phyloP scores from a whole-genome alignment of 805 yeast genomes.

The Kuraishia borneana region DNA sequence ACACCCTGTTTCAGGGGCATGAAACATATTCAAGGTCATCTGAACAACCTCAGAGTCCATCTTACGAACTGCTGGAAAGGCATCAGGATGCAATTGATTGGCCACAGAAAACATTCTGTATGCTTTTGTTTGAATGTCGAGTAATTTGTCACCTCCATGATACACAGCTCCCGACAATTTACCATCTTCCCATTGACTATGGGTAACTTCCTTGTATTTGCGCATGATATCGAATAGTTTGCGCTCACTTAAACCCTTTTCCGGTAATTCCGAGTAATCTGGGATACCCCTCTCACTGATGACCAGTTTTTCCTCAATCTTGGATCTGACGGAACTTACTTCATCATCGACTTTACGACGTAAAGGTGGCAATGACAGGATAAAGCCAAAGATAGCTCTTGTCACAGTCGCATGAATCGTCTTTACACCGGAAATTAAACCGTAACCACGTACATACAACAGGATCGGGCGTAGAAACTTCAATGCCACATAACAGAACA shows the following conservation, averaged over 20 bases:
- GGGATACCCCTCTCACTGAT: constrained; percentile 33
- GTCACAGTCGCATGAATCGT: constrained; percentile 9
- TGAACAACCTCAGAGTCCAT: constrained; percentile 94
- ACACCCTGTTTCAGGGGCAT: constrained; percentile 55
- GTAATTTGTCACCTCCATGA: constrained; percentile 82
- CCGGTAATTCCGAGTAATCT: constrained; percentile 45
- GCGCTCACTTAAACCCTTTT: constrained; percentile 37
- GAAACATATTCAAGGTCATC: constrained; percentile 71
- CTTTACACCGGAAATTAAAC: constrained; percentile 20
- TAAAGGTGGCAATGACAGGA: constrained; percentile 40
- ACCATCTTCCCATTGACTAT: constrained; percentile 73
- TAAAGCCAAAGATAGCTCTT: constrained; percentile 14
- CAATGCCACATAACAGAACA: neutral
- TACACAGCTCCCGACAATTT: constrained; percentile 91
- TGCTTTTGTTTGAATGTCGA: constrained; percentile 65
- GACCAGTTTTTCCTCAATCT: constrained; percentile 49
- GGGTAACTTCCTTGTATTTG: constrained; percentile 36
- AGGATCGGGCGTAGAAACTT: neutral
- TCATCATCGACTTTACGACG: constrained; percentile 50
- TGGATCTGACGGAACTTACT: constrained; percentile 30
- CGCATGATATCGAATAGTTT: constrained; percentile 42
- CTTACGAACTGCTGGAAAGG: constrained; percentile 90
- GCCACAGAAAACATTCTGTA: constrained; percentile 73
- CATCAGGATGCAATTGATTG: constrained; percentile 94
- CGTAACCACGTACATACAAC: constrained; percentile 24